phyloP scores from a whole-genome alignment of 2,329 filamentous ascomycete genomes.

The Pseudogymnoascus sp. region DNA sequence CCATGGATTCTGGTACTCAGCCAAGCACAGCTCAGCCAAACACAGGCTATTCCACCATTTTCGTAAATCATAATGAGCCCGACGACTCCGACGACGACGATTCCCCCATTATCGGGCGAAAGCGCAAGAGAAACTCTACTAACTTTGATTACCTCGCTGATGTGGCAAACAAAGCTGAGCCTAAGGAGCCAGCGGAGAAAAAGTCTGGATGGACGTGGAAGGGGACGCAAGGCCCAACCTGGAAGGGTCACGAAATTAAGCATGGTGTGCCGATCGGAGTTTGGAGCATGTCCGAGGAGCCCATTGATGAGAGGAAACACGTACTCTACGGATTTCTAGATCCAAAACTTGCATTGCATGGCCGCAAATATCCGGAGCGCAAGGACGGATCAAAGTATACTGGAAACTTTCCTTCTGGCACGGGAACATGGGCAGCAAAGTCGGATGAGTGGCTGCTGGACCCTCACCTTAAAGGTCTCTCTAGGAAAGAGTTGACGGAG shows the following conservation, averaged over 20 bases:
- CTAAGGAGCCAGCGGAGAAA: neutral
- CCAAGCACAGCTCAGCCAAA: slow-evolving; percentile 3
- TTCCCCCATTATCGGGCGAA: slow-evolving; percentile 37
- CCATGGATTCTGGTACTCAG: neutral
- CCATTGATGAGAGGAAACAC: slow-evolving; percentile 42
- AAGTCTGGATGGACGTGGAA: neutral
- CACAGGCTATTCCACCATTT: slow-evolving; percentile 15
- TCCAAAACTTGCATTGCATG: slow-evolving; percentile 49
- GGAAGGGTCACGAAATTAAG: slow-evolving; percentile 16
- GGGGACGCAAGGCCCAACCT: neutral
- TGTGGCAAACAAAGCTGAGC: neutral
- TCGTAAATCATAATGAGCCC: slow-evolving; percentile 16
- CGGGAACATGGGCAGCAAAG: slow-evolving; percentile 56
- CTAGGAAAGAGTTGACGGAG: slow-evolving; percentile 51
- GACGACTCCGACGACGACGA: slow-evolving; percentile 31
- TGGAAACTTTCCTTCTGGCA: slow-evolving; percentile 42
- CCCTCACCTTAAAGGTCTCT: slow-evolving; percentile 44
- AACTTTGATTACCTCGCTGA: slow-evolving; percentile 26
- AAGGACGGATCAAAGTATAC: slow-evolving; percentile 39
- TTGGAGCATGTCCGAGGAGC: slow-evolving; percentile 50
- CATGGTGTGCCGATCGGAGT: slow-evolving; percentile 40
- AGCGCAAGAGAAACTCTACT: slow-evolving; percentile 46
- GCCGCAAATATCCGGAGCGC: slow-evolving; percentile 44
- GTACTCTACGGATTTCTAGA: slow-evolving; percentile 56
- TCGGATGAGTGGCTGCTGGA: slow-evolving; percentile 53